phyloP scores from a whole-genome alignment of 2,329 filamentous ascomycete genomes.

The Aspergillus felis region DNA sequence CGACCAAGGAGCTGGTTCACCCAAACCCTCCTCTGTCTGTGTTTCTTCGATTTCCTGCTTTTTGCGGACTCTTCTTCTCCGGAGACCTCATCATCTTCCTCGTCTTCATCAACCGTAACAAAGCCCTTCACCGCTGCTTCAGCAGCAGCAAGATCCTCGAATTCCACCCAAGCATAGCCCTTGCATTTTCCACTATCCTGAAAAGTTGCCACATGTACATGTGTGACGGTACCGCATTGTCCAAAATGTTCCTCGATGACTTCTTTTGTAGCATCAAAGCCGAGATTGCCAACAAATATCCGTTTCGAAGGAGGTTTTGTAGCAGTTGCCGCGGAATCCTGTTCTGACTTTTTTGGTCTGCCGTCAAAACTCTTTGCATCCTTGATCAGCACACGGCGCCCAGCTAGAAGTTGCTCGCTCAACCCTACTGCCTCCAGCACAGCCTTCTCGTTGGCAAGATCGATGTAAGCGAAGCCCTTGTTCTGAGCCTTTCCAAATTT shows the following conservation, averaged over 20 bases:
- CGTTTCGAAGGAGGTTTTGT: constrained; percentile 68
- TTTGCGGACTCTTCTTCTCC: constrained; percentile 37
- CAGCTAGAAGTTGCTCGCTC: constrained; percentile 75
- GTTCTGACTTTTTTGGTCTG: constrained; percentile 66
- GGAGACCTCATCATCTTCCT: constrained; percentile 46
- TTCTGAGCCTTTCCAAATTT: constrained; percentile 61
- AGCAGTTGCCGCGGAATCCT: constrained; percentile 29
- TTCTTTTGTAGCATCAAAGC: constrained; percentile 77
- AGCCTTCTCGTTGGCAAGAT: constrained; percentile 68
- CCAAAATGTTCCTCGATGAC: constrained; percentile 75
- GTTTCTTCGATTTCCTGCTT: constrained; percentile 35
- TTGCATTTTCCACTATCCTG: constrained; percentile 98
- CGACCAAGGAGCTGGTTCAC: constrained; percentile 80
- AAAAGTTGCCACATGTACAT: constrained; percentile 88
- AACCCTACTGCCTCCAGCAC: constrained; percentile 75
- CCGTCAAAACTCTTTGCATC: constrained; percentile 86
- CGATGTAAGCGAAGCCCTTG: constrained; percentile 94
- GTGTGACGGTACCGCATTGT: constrained; percentile 77
- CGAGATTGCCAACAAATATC: constrained; percentile 87
- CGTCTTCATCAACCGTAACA: constrained; percentile 56
- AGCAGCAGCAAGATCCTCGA: constrained; percentile 72
- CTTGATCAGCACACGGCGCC: constrained; percentile 87
- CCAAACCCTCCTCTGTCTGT: constrained; percentile 62
- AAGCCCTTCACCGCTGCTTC: constrained; percentile 77
- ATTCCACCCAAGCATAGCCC: constrained; percentile 93